phyloP scores from a whole-genome alignment of 164 flowering plant genomes.

The Buxus sempervirens region DNA sequence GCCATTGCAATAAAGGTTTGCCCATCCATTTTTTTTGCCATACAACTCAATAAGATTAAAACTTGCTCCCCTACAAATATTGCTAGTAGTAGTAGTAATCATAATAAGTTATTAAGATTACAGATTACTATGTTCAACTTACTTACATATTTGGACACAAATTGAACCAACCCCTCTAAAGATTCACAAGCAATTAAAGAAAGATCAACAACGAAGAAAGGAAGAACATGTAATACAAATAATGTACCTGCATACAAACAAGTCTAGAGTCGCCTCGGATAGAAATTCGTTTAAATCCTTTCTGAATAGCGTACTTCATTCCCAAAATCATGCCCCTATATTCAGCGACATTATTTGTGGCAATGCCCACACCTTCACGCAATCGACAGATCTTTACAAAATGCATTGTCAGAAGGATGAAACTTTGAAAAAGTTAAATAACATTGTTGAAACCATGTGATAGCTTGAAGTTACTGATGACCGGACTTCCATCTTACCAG shows the following conservation, averaged over 20 bases:
- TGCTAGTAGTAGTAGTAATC: no score
- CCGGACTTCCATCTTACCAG: conserved; percentile 82
- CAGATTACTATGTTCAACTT: no score
- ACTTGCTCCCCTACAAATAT: no score
- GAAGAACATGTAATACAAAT: background rate
- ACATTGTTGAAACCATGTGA: conserved; percentile 2
- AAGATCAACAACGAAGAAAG: background rate
- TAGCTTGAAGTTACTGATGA: conserved; percentile 17
- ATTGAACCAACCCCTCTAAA: no score
- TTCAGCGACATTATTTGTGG: conserved; percentile 80
- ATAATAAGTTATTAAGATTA: no score
- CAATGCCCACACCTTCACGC: conserved; percentile 73
- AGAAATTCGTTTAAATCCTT: conserved; percentile 58
- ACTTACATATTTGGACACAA: no score
- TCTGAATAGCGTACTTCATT: conserved; percentile 60
- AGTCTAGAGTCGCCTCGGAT: conserved; percentile 87
- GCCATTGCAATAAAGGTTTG: background rate
- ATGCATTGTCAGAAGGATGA: conserved; percentile 7
- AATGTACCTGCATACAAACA: conserved; percentile 72
- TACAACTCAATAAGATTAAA: no score
- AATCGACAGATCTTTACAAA: conserved; percentile 59
- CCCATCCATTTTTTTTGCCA: background rate
- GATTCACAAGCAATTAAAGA: no score
- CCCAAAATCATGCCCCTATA: conserved; percentile 75
- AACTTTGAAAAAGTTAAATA: background rate